Evolutionary conservation across 75 land plant genomes (phyloP).

Genomic region (Selaginella moellendorffii): DNA sequence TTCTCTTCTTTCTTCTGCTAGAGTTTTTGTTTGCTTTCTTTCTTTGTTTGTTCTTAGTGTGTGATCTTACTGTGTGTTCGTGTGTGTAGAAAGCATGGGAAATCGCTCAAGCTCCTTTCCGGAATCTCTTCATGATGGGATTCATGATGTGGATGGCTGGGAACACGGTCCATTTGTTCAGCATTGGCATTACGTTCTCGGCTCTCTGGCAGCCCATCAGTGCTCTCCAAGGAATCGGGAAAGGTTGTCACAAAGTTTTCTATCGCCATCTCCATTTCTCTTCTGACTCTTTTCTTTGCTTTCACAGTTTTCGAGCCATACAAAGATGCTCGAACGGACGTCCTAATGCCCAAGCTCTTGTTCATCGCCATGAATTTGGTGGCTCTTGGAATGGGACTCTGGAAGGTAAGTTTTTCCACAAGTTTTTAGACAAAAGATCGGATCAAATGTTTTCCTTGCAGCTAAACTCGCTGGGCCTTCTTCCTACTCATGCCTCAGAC

Average conservation of each 20-base stretch:
- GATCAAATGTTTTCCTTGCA: constrained; percentile 20
- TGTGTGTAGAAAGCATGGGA: constrained; percentile 90
- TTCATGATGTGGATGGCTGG: constrained; percentile 99
- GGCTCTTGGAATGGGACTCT: constrained; percentile 59
- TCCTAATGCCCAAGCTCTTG: constrained; percentile 59
- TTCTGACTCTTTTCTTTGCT: no score
- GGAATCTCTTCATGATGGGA: constrained; percentile 90
- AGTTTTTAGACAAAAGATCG: neutral
- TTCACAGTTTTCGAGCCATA: constrained; percentile 79
- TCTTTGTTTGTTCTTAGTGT: neutral
- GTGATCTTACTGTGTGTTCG: neutral
- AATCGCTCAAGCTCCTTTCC: constrained; percentile 81
- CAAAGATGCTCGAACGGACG: constrained; percentile 69
- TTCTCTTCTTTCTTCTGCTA: neutral
- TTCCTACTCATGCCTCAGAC: constrained; percentile 90
- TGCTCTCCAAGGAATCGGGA: constrained; percentile 84
- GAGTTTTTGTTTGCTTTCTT: neutral
- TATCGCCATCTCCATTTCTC: no score
- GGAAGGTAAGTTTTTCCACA: constrained; percentile 50
- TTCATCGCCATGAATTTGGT: constrained; percentile 68
- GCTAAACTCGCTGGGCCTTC: constrained; percentile 88
- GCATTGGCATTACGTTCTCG: constrained; percentile 94
- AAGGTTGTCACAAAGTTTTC: no score
- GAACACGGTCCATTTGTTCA: constrained; percentile 85
- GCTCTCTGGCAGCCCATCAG: constrained; percentile 96